Base-by-base conservation (phyloP, 2,329 filamentous ascomycete genomes). In the Pseudogymnoascus verrucosus region DNA sequence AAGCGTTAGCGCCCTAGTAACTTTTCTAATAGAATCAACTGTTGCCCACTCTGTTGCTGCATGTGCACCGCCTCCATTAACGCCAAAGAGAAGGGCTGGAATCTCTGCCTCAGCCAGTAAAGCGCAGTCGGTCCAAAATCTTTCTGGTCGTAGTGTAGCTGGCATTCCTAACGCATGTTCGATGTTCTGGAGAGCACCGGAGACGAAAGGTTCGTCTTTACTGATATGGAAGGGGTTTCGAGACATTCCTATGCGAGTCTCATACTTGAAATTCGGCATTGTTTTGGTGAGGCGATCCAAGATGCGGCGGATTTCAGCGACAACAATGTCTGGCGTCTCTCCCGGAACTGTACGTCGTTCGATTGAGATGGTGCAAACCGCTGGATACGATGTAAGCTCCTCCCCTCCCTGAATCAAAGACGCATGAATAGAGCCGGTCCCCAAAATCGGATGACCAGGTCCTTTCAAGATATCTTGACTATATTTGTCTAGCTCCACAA, bases 111-210 rank as follows among this genome's bases (percentile, higher is more conserved):
- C 73, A 0, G 74, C 72, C 0, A 84, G 66, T 11, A 83, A 68
- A 1, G 80, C 80, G n/a, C 76, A 79, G 67, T 84, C 80, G 0
- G 78, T 80, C 82, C 80, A 84, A 65, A 76, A 82, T 37, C 39
- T 61, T 34, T 62, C 63, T 47, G 57, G 12, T 61, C 42, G 57
- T 37, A 62, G 12, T 21, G 11, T 47, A 44, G 60, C 36, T 39
- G 36, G 36, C 36, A 39, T 39, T n/a, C 36, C 36, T 39, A 39
- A 39, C 14, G 36, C 36, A 39, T n/a, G 36, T 39, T 39, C 36
- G 36, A 39, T 39, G 36, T 39, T 39, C 36, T 39, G 36, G 36
- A 39, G 36, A 39, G 36, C 36, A n/a, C 36, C 14, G 4, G 36
- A 62, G 23, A 65, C 74, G 23, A 83, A 76, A 1, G 76, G 73